These are phyloP conservation scores for Silybum marianum DNA, from an alignment of 129 eudicot species.

Conservation along the genomic window DNA sequence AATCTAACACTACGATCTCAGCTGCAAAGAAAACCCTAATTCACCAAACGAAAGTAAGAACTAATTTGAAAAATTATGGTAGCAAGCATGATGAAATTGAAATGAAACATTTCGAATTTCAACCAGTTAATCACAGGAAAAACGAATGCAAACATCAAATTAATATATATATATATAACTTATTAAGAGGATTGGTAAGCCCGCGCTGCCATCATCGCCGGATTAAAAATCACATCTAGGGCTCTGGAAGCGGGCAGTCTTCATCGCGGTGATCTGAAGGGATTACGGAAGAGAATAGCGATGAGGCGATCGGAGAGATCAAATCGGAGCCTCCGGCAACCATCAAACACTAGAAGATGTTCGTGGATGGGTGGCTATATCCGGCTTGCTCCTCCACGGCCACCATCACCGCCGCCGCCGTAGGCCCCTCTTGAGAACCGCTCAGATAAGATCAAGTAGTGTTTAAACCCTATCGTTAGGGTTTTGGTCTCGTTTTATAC, in stretches of 20 bases:
- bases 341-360: conserved; percentile 12
- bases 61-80: not conserved
- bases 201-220: conserved; percentile 73
- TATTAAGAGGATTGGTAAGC: conserved; percentile 36
- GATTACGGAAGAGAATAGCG: conserved; percentile 13
- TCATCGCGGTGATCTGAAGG: conserved; percentile 49
- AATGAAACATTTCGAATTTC: not conserved
- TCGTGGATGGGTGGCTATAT: conserved; percentile 33
- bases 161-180: not conserved
- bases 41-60: not conserved
- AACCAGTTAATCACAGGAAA: not conserved
- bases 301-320: not conserved
- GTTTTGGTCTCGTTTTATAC: conserved; percentile 17
- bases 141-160: not conserved
- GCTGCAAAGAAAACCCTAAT: not conserved
- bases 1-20: not conserved
- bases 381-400: not conserved
- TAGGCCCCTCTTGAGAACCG: conserved; percentile 21
- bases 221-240: conserved; percentile 20
- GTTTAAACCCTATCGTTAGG: conserved; percentile 20
- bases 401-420: conserved; percentile 25
- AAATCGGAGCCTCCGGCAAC: conserved; percentile 56
- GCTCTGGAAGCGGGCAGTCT: conserved; percentile 76
- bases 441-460: conserved; percentile 88
- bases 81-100: not conserved